A percentile compares a stretch with the other conserved stretches of the same genome.
Conservation (phyloP, 140 eudicot species). For the Flaveria floridana region DNA sequence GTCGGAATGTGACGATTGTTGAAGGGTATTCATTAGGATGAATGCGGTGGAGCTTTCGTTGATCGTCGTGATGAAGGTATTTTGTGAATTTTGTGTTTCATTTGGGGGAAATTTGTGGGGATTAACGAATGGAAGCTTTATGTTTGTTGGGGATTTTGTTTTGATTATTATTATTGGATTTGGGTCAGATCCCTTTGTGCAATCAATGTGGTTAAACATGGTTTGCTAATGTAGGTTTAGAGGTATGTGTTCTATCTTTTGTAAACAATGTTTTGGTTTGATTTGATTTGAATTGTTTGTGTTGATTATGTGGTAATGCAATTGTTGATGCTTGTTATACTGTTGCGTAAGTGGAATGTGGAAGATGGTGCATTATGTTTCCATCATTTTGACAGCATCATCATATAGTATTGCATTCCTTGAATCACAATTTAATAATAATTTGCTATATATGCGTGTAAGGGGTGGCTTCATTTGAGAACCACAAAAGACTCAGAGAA, state of each 20-base stretch:
- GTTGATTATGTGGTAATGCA: conserved; percentile 24
- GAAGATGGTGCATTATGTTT: too few species aligned
- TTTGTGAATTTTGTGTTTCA: not conserved
- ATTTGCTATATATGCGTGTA: not conserved
- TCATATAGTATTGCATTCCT: too few species aligned
- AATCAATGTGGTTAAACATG: not conserved
- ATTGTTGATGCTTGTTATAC: conserved; percentile 7
- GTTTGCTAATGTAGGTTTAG: conserved; percentile 6
- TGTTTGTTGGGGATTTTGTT: not conserved
- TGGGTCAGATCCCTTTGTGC: conserved; percentile 1
- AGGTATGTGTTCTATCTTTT: not conserved
- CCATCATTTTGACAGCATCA: not conserved
- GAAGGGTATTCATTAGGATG: too few species aligned
- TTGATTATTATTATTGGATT: not conserved
- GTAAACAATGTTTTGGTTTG: not conserved
- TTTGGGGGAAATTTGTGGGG: not conserved
- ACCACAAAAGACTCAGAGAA: not conserved
- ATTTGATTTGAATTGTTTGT: not conserved
- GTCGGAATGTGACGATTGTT: too few species aligned
- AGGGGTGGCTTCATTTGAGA: not conserved
- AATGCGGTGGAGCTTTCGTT: not conserved
- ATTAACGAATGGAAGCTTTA: not conserved
- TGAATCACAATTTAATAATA: not conserved
- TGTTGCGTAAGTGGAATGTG: not conserved
- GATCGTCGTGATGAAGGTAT: not conserved